Evolutionary conservation across 352 stramenopile genomes (phyloP), one percentile per base, ranked within the genome.

Genomic region (Globisporangium iwayamae): DNA sequence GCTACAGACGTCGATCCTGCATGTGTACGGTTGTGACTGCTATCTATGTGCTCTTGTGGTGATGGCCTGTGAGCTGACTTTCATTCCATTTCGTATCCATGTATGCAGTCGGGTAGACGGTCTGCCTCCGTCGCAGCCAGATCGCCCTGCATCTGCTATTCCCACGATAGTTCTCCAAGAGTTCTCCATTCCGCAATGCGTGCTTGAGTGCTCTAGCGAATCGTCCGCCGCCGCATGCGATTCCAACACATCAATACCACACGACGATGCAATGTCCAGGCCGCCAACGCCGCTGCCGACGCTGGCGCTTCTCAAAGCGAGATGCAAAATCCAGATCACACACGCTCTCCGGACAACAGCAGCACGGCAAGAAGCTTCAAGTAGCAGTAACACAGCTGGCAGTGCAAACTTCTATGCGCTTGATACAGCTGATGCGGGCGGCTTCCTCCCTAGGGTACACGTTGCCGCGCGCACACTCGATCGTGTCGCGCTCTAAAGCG

Each of bases 121-220:
- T 36, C 14, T 13, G n/a, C 45, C 50, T 36, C 32, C 60, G 13
- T 9, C 7, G 38, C 32, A 60, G 30, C 13, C 9, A 8, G 16
- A 57, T 51, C 36, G n/a, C 65, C n/a, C 28, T 36, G n/a, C 16
- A 38, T 20, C 36, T 41, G 36, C 20, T 16, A 10, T 46, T 36
- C 30, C 66, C 56, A 58, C 56, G 62, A 60, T 74, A 2, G 22
- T 48, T 32, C 58, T 89, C 18, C 75, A 79, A 20, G 75, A 85
- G 46, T 88, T 90, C 63, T 85, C 81, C 6, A 60, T 85, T 10
- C 81, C 81, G 22, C 66, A 78, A 34, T 69, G 78, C 54, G 54
- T 86, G 51, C 46, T 81, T 16, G 16, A 62, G 22, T 25, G 22
- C 39, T 1, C n/a, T 18, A 4, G 48, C 50, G 50, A 56, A 7